Percentiles rank a stretch among this genome's conserved stretches.
These are phyloP conservation scores for Solanum stenotomum DNA, from an alignment of 257 asterid species.

Conservation along the genomic window DNA sequence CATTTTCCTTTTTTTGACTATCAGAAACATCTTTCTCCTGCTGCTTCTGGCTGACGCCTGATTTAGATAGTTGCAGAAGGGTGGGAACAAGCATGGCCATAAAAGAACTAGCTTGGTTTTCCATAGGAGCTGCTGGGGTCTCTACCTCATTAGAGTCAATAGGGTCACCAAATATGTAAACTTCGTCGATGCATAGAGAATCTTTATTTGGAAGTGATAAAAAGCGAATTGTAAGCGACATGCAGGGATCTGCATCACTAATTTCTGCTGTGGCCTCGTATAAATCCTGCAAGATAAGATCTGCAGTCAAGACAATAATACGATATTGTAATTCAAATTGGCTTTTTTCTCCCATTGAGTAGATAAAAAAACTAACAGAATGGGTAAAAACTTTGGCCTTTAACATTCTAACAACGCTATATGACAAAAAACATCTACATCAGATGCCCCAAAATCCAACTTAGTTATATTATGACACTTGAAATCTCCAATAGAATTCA, in stretches of 20 bases:
- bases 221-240: slow-evolving; percentile 60
- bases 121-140: slow-evolving; percentile 29
- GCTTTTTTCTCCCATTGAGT: slow-evolving; percentile 18
- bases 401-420: background rate
- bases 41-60: slow-evolving; percentile 32
- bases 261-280: slow-evolving; percentile 95
- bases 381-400: background rate
- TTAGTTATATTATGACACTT: background rate
- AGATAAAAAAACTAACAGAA: background rate
- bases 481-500: background rate
- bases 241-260: slow-evolving; percentile 68
- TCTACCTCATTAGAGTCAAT: slow-evolving; percentile 41
- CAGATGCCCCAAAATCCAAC: background rate
- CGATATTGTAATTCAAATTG: background rate
- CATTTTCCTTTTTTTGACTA: slow-evolving; percentile 27
- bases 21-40: slow-evolving; percentile 32
- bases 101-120: slow-evolving; percentile 46
- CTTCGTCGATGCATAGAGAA: slow-evolving; percentile 55
- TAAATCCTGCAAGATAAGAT: slow-evolving; percentile 43
- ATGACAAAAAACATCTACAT: background rate
- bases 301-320: background rate
- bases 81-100: slow-evolving; percentile 91
- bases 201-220: slow-evolving; percentile 77
- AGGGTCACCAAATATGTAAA: slow-evolving; percentile 57
- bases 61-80: slow-evolving; percentile 67